These are phyloP conservation scores for Guyanaporus albipodus DNA, from an alignment of 768 basidiomycete genomes.

Conservation along the genomic window DNA sequence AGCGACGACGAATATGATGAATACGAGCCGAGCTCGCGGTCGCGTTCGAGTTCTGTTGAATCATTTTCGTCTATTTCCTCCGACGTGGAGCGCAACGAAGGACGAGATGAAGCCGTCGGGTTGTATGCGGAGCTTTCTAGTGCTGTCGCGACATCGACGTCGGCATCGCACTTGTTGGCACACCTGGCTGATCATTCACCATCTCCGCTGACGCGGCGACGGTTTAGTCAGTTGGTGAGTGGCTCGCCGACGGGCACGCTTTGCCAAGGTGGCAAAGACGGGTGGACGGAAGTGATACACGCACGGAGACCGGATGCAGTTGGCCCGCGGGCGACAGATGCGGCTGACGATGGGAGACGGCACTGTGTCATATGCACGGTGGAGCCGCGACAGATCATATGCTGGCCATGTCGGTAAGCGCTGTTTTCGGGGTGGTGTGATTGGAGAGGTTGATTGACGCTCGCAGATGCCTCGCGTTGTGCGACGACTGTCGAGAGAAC, in stretches of 20 bases:
- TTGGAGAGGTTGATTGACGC: constrained; percentile 1
- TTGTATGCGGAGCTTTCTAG: constrained; percentile 55
- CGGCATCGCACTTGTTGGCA: constrained; percentile 49
- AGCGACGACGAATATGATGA: constrained; percentile 49
- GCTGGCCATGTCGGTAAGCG: constrained; percentile 79
- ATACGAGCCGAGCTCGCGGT: constrained; percentile 23
- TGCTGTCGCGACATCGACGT: constrained; percentile 28
- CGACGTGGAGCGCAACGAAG: constrained; percentile 31
- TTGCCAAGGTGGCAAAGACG: constrained; percentile 17
- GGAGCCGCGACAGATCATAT: constrained; percentile 68
- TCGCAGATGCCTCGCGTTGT: constrained; percentile 46
- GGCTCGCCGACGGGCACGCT: constrained; percentile 9
- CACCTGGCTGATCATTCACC: constrained; percentile 45
- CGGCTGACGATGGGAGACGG: constrained; percentile 26
- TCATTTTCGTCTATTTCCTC: constrained; percentile 25
- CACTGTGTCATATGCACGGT: constrained; percentile 70
- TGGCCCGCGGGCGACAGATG: constrained; percentile 24
- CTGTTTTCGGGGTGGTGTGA: neutral
- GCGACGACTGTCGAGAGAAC: constrained; percentile 52
- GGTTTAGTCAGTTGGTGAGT: constrained; percentile 38
- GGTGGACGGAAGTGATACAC: constrained; percentile 29
- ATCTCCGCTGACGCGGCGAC: constrained; percentile 47
- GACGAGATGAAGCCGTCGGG: constrained; percentile 39
- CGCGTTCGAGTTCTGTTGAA: constrained; percentile 17
- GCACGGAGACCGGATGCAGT: constrained; percentile 20